Percentiles rank a stretch among this genome's conserved stretches.
Evolutionary conservation across 441 rosid genomes (phyloP).

Genomic region (Pelargonium cotyledonis): DNA sequence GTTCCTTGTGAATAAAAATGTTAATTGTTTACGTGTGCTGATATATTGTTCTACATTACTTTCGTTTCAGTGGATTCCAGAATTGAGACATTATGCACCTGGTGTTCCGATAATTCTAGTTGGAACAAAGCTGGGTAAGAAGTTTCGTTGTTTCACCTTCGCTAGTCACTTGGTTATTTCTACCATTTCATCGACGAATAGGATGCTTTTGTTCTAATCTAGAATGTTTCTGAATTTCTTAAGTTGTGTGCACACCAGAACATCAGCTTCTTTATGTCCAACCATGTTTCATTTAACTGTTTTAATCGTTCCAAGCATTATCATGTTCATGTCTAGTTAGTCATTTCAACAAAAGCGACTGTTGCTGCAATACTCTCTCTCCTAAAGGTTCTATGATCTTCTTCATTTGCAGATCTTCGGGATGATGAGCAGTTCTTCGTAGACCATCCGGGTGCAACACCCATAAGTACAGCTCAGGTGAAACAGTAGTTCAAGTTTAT

Average conservation of each 20-base stretch:
- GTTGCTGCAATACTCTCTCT: too few relatives aligned
- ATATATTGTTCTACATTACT: neutral
- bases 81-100: constrained; percentile 70
- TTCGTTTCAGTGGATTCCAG: constrained; percentile 71
- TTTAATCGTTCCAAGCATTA: too few relatives aligned
- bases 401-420: constrained; percentile 46
- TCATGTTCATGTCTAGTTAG: too few relatives aligned
- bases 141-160: neutral
- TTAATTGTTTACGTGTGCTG: neutral
- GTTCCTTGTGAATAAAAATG: too few relatives aligned
- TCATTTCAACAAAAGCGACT: too few relatives aligned
- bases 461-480: constrained; percentile 68
- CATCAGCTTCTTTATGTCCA: too few relatives aligned
- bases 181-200: neutral
- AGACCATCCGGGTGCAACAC: constrained; percentile 78
- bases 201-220: neutral
- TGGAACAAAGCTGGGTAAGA: constrained; percentile 69
- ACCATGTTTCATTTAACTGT: too few relatives aligned
- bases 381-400: neutral
- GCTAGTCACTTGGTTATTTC: neutral
- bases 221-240: neutral
- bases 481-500: neutral
- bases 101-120: constrained; percentile 80
- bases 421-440: constrained; percentile 74
- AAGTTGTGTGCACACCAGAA: too few relatives aligned